Base-by-base conservation (phyloP, 1,284 basidiomycete species). In the Inonotus hispidus region DNA sequence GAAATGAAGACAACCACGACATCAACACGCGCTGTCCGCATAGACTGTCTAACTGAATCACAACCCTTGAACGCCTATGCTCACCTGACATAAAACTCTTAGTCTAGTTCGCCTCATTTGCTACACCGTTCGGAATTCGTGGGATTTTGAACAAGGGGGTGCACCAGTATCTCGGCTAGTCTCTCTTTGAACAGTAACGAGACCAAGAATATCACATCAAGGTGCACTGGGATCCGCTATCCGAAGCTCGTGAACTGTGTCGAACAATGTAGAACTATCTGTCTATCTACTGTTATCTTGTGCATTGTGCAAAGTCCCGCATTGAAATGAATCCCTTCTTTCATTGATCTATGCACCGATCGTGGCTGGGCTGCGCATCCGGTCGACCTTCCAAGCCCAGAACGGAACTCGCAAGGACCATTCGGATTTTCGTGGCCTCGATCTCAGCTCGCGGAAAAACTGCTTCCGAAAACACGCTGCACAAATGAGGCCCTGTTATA, bases 401-500 rank as follows among this genome's bases (percentile, higher is more conserved):
- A 32, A 5, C 29, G 50, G 50, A 29, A 49, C 23, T 32, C n/a
- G 50, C 50, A 52, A 37, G 19, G 50, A 27, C 14, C 50, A 52
- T 35, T 35, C 50, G 50, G 25, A 16, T 19, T n/a, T 13, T 35
- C 7, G 16, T 5, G 41, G 16, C 41, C 19, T 43, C 41, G 11
- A 49, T 49, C 46, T 8, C 23, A 23, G 21, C 46, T 25, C 46
- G 46, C 21, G 46, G 46, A 25, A 27, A 27, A 46, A 35, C 0
- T 41, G 38, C 39, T 56, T 56, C 23, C 29, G 55, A 32, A 47
- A 50, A 58, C 56, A 58, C 35, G 56, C 21, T 41, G 37, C n/a
- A 23, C 7, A 23, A 46, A 58, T 32, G 56, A 58, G 56, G 56
- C 55, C 14, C 11, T n/a, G 41, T 1, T 16, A 14, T 43, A 43